Base-by-base conservation (phyloP, 495 filamentous ascomycete species). In the Aspergillus haitiensis region DNA sequence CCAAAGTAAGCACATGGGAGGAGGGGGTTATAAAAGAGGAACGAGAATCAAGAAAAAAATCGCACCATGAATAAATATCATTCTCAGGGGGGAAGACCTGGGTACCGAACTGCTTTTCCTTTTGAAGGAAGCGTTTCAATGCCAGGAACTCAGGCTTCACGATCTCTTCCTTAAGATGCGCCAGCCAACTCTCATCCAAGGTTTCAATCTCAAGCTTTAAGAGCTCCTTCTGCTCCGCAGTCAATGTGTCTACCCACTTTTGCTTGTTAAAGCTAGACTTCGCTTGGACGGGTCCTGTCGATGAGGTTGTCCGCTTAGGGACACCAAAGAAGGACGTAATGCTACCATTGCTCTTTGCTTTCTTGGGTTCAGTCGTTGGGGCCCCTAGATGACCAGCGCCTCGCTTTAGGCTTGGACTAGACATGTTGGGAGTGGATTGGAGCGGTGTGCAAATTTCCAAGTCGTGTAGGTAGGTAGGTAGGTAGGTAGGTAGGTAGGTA, bases 51-150 rank as follows among this genome's bases (percentile, higher is more conserved):
- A 10, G 27, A n/a, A 8, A n/a, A 21, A 42, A 40, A 46, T 16
- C 73, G 13, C 80, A 96, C 94, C 94, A 98, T 52, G 88, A 90
- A 72, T 98, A 98, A n/a, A 98, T 84, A 71, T 98, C 93, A 59
- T 88, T 81, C 49, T 81, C 77, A 0, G 92, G 93, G 11, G 94
- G 94, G 64, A 94, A 98, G 53, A 95, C 76, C 66, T 84, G 90
- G 68, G 85, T 88, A 3, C 86, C 84, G 1, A 73, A 73, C n/a
- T 85, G 82, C 46, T 84, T 82, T 75, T 98, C 95, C 47, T 76
- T 81, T 69, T 89, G 86, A 53, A 98, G 78, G 70, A 97, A 98
- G 15, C 84, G 77, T 78, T 98, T 98, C 61, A 98, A 73, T 10
- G 86, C 84, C 33, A 98, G 76, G 66, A 98, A 98, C 47, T 91